Evolutionary conservation across 495 filamentous ascomycete genomes (phyloP), one percentile per base, ranked within the genome.

Genomic region (Xylaria intraflava): DNA sequence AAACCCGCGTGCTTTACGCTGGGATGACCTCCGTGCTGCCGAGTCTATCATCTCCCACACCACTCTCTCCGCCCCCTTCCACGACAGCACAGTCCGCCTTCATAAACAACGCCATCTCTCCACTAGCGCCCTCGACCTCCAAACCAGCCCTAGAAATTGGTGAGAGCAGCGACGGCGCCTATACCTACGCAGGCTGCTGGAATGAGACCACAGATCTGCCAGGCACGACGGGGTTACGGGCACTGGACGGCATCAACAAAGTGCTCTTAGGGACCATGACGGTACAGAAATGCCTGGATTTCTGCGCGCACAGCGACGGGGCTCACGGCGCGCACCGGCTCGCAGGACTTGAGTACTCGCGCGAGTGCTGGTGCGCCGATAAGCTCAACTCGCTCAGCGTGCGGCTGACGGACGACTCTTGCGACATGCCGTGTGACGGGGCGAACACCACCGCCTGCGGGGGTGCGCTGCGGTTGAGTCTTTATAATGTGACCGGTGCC

Each of bases 331-430:
- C 26, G 8, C 73, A 70, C 53, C 54, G 49, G 29, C 75, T 61
- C 60, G 75, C 74, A 2, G 77, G 74, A 22, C 47, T 80, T 49
- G 75, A 80, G 65, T 75, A 67, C 62, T 55, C 73, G 17, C 67
- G 63, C 30, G 74, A 80, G 69, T 80, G 77, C 69, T 79, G 73
- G 69, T 80, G 76, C 56, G 68, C 72, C 7, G 56, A 69, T 23
- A 48, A 51, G 2, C 31, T 79, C 6, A 68, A 62, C 6, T 36
- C 53, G 17, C 58, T 72, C 17, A 64, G 69, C 4, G 50, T 42
- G 24, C 60, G 67, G 26, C 40, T 75, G 4, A 9, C 50, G 6
- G 73, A 78, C 40, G 42, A 24, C 12, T 58, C 31, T 0, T 80
- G 77, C 65, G 61, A 76, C 49, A 46, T 72, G 6, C 55, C 69